phyloP scores from a whole-genome alignment of 169 alveolate species.

The Plasmodium cynomolgi region DNA sequence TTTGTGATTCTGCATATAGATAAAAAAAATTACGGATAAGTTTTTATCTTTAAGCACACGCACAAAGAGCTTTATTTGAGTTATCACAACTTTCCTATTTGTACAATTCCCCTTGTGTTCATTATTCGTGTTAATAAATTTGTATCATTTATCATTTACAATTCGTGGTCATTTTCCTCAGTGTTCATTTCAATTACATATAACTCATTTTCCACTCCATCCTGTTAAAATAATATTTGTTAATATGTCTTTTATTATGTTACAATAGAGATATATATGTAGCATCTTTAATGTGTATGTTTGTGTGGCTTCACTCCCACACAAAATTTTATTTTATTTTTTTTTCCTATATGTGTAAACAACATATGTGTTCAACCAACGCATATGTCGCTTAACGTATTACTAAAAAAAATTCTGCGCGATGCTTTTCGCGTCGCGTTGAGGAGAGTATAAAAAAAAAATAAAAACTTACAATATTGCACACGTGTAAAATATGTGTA shows the following conservation, averaged over 20 bases:
- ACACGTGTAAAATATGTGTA: neutral
- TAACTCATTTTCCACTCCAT: neutral
- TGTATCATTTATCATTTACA: neutral
- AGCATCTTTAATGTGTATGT: neutral
- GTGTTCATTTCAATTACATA: neutral
- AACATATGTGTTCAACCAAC: neutral
- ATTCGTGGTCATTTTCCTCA: neutral
- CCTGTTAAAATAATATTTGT: neutral
- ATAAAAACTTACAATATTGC: neutral
- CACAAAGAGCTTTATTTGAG: neutral
- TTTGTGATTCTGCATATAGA: neutral
- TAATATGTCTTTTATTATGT: neutral
- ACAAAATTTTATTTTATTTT: too few relatives aligned
- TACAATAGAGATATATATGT: neutral
- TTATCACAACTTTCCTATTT: neutral
- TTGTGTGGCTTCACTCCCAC: neutral
- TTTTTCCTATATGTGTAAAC: neutral
- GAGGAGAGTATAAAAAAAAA: neutral
- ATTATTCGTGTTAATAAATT: neutral
- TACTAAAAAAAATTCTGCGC: neutral
- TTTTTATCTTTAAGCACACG: neutral
- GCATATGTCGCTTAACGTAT: neutral
- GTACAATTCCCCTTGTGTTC: neutral
- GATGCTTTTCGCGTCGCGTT: neutral
- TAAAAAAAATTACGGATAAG: neutral